Conservation (phyloP, 805 yeast genomes). For the Schwanniomyces polymorphus region DNA sequence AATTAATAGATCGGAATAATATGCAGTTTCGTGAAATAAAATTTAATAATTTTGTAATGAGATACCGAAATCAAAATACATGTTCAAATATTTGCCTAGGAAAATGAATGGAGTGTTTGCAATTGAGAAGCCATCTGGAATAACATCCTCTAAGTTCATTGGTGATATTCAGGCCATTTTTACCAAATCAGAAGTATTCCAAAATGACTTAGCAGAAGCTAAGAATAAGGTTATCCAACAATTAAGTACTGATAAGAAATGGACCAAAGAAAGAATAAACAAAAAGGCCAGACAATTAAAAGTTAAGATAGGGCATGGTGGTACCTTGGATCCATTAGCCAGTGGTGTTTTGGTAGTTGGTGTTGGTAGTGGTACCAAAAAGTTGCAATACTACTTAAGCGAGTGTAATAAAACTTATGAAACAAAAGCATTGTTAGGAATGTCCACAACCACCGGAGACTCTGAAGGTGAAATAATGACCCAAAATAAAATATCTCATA, state of each 20-base stretch:
- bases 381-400: slow-evolving; percentile 66
- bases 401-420: slow-evolving; percentile 79
- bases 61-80: background rate
- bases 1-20: background rate
- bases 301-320: slow-evolving; percentile 97
- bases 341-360: slow-evolving; percentile 94
- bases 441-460: slow-evolving; percentile 92
- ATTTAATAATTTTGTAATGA: background rate
- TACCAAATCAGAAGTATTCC: slow-evolving; percentile 58
- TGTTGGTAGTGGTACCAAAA: slow-evolving; percentile 88
- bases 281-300: slow-evolving; percentile 53
- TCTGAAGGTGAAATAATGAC: slow-evolving; percentile 80
- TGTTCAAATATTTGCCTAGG: slow-evolving; percentile 9
- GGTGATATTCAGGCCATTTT: slow-evolving; percentile 63
- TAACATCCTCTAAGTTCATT: slow-evolving; percentile 75
- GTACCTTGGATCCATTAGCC: slow-evolving; percentile 94
- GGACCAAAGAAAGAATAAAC: slow-evolving; percentile 49
- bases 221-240: slow-evolving; percentile 45
- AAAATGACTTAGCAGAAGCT: slow-evolving; percentile 50
- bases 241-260: slow-evolving; percentile 34
- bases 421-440: slow-evolving; percentile 83
- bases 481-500: slow-evolving; percentile 54
- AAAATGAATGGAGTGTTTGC: slow-evolving; percentile 92
- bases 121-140: slow-evolving; percentile 83
- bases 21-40: background rate